Percentiles rank a stretch among this genome's conserved stretches.
Evolutionary conservation across 148 eudicot species (phyloP).

Genomic region (Diospyros lotus): DNA sequence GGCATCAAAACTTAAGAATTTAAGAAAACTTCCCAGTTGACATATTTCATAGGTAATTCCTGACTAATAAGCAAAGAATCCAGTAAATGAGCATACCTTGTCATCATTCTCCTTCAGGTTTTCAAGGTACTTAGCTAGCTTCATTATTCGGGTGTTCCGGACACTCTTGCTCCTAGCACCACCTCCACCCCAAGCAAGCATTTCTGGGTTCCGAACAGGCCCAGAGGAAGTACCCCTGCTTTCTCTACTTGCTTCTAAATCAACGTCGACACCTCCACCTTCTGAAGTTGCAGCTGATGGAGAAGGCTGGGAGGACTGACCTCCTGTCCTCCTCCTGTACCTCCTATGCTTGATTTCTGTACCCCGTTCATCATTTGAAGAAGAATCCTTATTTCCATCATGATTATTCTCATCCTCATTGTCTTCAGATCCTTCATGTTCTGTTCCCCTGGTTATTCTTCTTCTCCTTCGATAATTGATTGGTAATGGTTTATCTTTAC

Average conservation of each 20-base stretch:
- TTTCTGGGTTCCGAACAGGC: slow-evolving; percentile 27
- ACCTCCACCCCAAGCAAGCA: slow-evolving; percentile 55
- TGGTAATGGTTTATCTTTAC: slow-evolving; percentile 26
- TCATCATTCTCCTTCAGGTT: slow-evolving; percentile 37
- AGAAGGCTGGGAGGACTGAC: slow-evolving; percentile 26
- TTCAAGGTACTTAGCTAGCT: slow-evolving; percentile 38
- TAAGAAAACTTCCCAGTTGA: not conserved
- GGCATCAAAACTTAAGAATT: slow-evolving; percentile 1
- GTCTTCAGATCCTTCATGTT: slow-evolving; percentile 35
- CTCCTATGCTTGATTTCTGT: slow-evolving; percentile 31
- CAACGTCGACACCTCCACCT: slow-evolving; percentile 27
- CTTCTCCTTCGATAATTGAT: slow-evolving; percentile 29
- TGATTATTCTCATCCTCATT: slow-evolving; percentile 28
- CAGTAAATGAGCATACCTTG: slow-evolving; percentile 25
- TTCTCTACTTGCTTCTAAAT: slow-evolving; percentile 30
- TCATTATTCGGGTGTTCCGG: slow-evolving; percentile 33
- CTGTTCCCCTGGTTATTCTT: slow-evolving; percentile 27
- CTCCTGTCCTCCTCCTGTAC: slow-evolving; percentile 26
- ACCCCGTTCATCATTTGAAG: slow-evolving; percentile 31
- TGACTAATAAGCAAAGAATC: not conserved
- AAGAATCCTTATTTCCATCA: slow-evolving; percentile 26
- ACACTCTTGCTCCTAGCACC: slow-evolving; percentile 38
- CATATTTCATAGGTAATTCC: not conserved
- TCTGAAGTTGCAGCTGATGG: slow-evolving; percentile 32
- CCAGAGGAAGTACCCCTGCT: slow-evolving; percentile 19